phyloP scores from a whole-genome alignment of 2,329 filamentous ascomycete genomes.

The Hypoxylon rubiginosum region DNA sequence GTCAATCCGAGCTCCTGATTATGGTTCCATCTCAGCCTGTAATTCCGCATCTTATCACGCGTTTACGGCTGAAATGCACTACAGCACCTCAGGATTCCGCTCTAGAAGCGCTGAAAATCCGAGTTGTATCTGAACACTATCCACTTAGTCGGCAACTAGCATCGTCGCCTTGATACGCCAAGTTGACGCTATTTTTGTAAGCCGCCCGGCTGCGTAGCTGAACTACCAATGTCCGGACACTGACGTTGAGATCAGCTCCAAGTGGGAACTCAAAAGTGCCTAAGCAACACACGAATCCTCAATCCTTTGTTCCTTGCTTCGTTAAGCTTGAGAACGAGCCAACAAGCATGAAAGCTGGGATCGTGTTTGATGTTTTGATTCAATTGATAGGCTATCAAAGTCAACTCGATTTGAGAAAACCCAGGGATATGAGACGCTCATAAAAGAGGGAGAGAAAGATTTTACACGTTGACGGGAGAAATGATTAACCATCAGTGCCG shows the following conservation, averaged over 20 bases:
- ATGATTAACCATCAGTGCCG: conserved; percentile 28
- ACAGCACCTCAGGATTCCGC: neutral
- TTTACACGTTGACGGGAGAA: conserved; percentile 11
- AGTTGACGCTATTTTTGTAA: conserved; percentile 5
- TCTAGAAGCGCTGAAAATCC: conserved; percentile 11
- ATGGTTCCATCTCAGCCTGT: neutral
- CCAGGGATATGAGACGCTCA: conserved; percentile 3
- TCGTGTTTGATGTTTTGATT: neutral
- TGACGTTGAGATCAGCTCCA: conserved; percentile 37
- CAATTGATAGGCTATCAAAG: conserved; percentile 4
- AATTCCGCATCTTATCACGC: conserved; percentile 1
- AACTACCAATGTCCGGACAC: conserved; percentile 7
- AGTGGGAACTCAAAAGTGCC: conserved; percentile 31
- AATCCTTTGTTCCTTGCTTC: conserved; percentile 18
- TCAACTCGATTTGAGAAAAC: conserved; percentile 10
- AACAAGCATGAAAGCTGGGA: neutral
- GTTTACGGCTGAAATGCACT: neutral
- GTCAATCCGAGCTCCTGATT: neutral
- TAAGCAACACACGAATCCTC: conserved; percentile 17
- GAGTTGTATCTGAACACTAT: conserved; percentile 28
- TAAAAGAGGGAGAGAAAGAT: conserved; percentile 3
- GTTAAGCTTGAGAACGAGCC: neutral
- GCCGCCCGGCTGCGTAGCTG: conserved; percentile 16
- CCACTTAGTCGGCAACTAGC: conserved; percentile 38
- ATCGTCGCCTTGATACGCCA: conserved; percentile 22